Base-by-base conservation (phyloP, 495 filamentous ascomycete genomes). In the Xylona heveae region DNA sequence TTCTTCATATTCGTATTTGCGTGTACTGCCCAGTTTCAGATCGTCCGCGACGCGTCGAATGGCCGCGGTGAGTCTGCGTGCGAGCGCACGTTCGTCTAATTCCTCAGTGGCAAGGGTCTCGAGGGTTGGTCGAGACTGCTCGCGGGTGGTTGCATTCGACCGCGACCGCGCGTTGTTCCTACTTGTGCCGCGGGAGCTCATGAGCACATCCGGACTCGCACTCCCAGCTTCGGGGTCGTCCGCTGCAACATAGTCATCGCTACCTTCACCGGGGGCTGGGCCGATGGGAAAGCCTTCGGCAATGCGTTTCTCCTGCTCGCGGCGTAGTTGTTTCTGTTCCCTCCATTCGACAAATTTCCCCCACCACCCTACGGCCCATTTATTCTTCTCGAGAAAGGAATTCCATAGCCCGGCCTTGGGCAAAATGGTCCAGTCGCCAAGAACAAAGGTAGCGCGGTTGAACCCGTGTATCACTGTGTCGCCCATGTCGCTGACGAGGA, bases 401-500 rank as follows among this genome's bases (percentile, higher is more conserved):
- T 46, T 39, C 49, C 66, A 71, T 10, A 60, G 39, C 10, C 59
- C 62, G 1, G 51, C 39, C 35, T 62, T 61, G 4, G 70, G 69
- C 24, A 74, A 47, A 6, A 75, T 50, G 1, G 62, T 62, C 41
- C 61, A 72, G 31, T 69, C 66, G 10, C 61, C 68, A n/a, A 72
- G 34, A 0, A 37, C 38, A 34, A 54, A 59, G 0, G 64, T 68
- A 24, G 54, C 64, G 15, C 51, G 49, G 34, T 71, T 70, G 51
- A 70, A 72, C 19, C 46, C 55, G 4, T 48, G 45, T 12, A 74
- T 62, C 25, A 75, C 47, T 0, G 70, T 75, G 36, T 71, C 62
- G 32, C 65, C 68, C 59, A 74, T 68, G 43, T 71, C 63, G 12
- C 55, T 59, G 21, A 75, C 64, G 0, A 75, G 58, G 36, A 71